These are phyloP conservation scores for Coccomyxa sp. DNA, from an alignment of 139 green algal species.

Conservation along the genomic window DNA sequence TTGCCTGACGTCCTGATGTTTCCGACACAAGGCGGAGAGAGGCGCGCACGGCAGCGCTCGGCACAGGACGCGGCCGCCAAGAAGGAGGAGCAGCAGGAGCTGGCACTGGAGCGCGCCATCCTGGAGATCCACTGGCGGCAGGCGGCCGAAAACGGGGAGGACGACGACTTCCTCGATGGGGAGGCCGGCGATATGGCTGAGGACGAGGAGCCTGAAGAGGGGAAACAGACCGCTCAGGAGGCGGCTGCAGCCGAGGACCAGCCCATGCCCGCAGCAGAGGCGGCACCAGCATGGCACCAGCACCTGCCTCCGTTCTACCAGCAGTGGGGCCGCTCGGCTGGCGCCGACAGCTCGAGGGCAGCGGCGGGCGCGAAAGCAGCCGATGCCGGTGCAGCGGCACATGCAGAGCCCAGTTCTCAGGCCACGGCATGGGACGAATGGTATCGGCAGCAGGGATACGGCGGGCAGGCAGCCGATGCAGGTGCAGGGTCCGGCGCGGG, in stretches of 20 bases:
- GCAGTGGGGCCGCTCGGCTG: not conserved
- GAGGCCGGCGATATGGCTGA: too few relatives aligned
- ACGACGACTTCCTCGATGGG: too few relatives aligned
- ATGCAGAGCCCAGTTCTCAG: not conserved
- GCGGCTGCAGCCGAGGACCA: not conserved
- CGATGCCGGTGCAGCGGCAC: not conserved
- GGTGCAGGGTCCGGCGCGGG: too few relatives aligned
- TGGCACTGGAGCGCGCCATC: not conserved
- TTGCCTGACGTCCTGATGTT: not conserved
- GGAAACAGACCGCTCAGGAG: not conserved
- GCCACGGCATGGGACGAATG: too few relatives aligned
- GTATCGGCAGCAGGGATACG: too few relatives aligned
- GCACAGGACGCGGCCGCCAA: not conserved
- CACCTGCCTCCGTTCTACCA: not conserved
- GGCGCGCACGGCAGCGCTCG: not conserved
- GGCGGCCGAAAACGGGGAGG: too few relatives aligned
- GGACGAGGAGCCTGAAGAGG: too few relatives aligned
- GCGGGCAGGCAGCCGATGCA: too few relatives aligned
- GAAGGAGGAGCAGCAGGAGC: not conserved
- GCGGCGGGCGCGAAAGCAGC: not conserved
- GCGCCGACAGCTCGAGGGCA: not conserved
- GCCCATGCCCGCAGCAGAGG: not conserved
- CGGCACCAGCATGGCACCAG: not conserved
- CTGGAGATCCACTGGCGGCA: not conserved
- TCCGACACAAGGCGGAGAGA: not conserved